phyloP scores from a whole-genome alignment of 1,284 basidiomycete genomes.

The Sanghuangporus sanghuang region DNA sequence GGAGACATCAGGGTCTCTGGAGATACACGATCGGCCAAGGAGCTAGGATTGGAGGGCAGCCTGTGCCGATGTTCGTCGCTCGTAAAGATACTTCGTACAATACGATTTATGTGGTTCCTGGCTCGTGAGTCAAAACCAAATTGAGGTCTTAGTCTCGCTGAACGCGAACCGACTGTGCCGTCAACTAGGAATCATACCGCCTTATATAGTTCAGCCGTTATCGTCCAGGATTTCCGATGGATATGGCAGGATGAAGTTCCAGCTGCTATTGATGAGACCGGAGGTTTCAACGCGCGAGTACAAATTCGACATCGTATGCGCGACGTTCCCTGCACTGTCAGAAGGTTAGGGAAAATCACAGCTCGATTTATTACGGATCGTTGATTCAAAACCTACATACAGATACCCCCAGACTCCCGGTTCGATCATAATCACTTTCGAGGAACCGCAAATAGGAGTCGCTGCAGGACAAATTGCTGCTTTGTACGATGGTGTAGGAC shows the following conservation, averaged over 20 bases:
- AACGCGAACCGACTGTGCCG: neutral
- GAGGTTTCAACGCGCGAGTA: slow-evolving; percentile 46
- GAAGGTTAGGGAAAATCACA: slow-evolving; percentile 22
- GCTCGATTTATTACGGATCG: neutral
- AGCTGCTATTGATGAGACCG: slow-evolving; percentile 31
- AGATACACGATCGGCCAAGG: slow-evolving; percentile 86
- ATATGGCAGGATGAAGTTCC: slow-evolving; percentile 66
- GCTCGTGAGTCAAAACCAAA: slow-evolving; percentile 45
- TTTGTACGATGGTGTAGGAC: slow-evolving; percentile 52
- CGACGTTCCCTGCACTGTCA: slow-evolving; percentile 45
- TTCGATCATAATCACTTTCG: slow-evolving; percentile 40
- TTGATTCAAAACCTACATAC: neutral
- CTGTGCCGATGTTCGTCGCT: slow-evolving; percentile 69
- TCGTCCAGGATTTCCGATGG: slow-evolving; percentile 60
- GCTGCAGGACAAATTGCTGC: slow-evolving; percentile 77
- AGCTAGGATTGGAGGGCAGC: slow-evolving; percentile 62
- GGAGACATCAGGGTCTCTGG: slow-evolving; percentile 77
- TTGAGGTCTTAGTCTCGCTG: neutral
- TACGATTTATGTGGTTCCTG: slow-evolving; percentile 71
- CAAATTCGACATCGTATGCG: slow-evolving; percentile 74
- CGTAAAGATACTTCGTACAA: slow-evolving; percentile 62
- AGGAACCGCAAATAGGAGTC: slow-evolving; percentile 62
- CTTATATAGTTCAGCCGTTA: slow-evolving; percentile 31
- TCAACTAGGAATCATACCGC: neutral
- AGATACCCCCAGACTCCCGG: neutral